A percentile compares a stretch with the other conserved stretches of the same genome.
These are phyloP conservation scores for Suhomyces sp. DNA, from an alignment of 805 yeast genomes.

Conservation along the genomic window DNA sequence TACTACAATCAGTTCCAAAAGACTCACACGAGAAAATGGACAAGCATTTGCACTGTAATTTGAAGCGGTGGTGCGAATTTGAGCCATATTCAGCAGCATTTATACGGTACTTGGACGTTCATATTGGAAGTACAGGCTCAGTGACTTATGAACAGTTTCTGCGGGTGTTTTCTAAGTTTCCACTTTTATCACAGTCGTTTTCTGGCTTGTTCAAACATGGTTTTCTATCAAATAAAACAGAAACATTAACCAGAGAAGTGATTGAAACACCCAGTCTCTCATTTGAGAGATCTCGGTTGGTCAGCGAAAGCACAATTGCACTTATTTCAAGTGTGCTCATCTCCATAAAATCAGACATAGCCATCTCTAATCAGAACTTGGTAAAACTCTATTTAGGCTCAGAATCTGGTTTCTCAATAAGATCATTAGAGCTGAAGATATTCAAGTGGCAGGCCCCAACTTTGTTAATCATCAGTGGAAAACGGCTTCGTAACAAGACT, in stretches of 20 bases:
- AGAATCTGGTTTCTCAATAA: conserved; percentile 80
- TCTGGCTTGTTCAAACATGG: conserved; percentile 25
- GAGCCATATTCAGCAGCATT: conserved; percentile 44
- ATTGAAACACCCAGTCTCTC: no score
- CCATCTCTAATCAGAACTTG: conserved; percentile 45
- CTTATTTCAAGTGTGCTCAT: conserved; percentile 26
- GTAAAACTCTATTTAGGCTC: conserved; percentile 69
- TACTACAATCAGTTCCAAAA: conserved; percentile 35
- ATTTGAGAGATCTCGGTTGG: conserved; percentile 28
- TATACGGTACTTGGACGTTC: conserved; percentile 47
- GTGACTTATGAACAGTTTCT: conserved; percentile 18
- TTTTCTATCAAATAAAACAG: conserved; percentile 28
- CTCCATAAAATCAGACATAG: conserved; percentile 29
- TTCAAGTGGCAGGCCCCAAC: conserved; percentile 93
- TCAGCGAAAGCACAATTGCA: conserved; percentile 37
- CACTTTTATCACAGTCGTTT: conserved; percentile 17
- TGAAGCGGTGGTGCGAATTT: conserved; percentile 40
- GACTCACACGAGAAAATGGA: conserved; percentile 1
- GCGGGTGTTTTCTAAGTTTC: conserved; percentile 12
- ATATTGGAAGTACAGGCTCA: conserved; percentile 18
- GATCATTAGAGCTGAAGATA: conserved; percentile 78
- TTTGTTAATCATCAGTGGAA: conserved; percentile 66
- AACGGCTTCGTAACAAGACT: conserved; percentile 39
- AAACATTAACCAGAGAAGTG: no score
- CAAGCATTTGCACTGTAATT: neutral